Base-by-base conservation (phyloP, 2,329 filamentous ascomycete genomes). In the Arthroderma sp. region DNA sequence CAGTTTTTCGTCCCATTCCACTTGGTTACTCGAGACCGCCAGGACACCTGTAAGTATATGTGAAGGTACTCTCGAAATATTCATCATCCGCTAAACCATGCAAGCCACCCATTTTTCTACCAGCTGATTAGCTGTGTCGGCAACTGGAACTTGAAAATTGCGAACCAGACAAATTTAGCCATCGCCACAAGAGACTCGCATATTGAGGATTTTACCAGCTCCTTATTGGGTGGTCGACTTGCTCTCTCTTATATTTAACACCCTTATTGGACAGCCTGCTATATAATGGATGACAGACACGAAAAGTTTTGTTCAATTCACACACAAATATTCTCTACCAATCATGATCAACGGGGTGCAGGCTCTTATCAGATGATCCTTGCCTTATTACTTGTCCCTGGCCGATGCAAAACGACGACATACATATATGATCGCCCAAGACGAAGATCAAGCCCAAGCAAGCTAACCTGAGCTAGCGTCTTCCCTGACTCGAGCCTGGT, bases 401-500 rank as follows among this genome's bases (percentile, higher is more conserved):
- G 25, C 37, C 19, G 51, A 37, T 54, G 31, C 51, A 39, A 39
- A 54, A 39, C 51, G 23, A 54, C 19, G 31, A 37, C 21, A 2
- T 23, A 23, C 21, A 31, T 23, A 44, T 23, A 41, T 43, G 54
- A 55, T 55, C 54, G 54, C 28, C 54, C 54, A 21, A 11, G 21
- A 31, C 38, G 54, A 44, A 55, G 54, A 55, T 44, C 54, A 35
- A 21, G 54, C 51, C 33, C 15, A 37, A 23, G 28, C 53, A 55
- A 55, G 53, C 35, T 11, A 47, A 47, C 41, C 17, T 25, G 33
- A 17, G n/a, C 47, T 51, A 35, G 47, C 47, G 47, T 25, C 47
- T 15, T 19, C 25, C 47, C 23, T 51, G 47, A 51, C 47, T 51
- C 47, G 13, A 51, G 47, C 13, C 35, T n/a, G 35, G 23, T 33